Evolutionary conservation across 1,284 basidiomycete species (phyloP), one percentile per base, ranked within the genome.

Genomic region (Ceratobasidium sp.): DNA sequence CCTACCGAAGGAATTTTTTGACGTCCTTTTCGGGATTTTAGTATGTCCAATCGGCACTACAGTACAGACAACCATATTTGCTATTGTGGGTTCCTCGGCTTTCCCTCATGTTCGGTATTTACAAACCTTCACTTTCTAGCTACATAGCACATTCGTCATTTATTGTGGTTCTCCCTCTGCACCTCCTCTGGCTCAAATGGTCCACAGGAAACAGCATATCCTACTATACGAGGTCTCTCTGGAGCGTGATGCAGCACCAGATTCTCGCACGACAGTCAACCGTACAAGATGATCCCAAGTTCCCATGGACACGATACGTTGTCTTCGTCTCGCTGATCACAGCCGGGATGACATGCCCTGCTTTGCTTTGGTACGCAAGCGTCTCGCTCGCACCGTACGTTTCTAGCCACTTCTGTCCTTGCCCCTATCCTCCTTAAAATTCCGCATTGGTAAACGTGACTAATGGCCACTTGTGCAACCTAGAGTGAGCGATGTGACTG

Each of bases 401-500:
- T 4, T 41, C 11, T 11, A 38, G 6, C 35, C 11, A 11, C 35
- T 38, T 38, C 35, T 28, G 16, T 38, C 18, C 66, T 38, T 26
- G 73, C 54, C 75, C 67, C 57, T 74, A 67, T 26, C 46, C 59
- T 54, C 64, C 5, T 64, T 67, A 74, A 58, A 76, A 73, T 75
- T 75, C 49, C 23, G 70, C 67, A 54, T 70, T 71, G n/a, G 44
- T 9, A 6, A 11, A 9, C 28, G 14, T 38, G 35, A 38, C 35
- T 38, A 11, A 38, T 38, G 11, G 35, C 11, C 4, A 38, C 11
- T 38, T 38, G 35, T 4, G 11, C 16, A 5, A 7, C 70, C 7
- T 76, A 93, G 91, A 50, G 83, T 93, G 38, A 90, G 87, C 74
- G 91, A 93, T 80, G 88, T 94, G 38, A 93, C 92, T 41, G 92